These are phyloP conservation scores for Rubia tinctorum DNA, from an alignment of 305 asterid genomes.

Conservation along the genomic window DNA sequence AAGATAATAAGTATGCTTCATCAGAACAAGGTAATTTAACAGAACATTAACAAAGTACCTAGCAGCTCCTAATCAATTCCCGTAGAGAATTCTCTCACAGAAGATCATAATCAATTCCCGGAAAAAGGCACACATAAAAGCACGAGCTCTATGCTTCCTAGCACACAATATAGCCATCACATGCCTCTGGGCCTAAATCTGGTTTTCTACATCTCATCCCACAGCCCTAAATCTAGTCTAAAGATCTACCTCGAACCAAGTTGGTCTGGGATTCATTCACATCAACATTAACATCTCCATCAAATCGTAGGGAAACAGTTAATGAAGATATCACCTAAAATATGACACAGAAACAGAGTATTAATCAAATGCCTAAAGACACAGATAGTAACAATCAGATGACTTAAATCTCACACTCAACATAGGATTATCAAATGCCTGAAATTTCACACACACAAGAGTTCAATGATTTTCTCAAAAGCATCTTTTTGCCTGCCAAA, in stretches of 20 bases:
- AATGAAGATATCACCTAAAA: slow-evolving; percentile 73
- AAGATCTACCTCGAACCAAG: slow-evolving; percentile 44
- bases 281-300: slow-evolving; percentile 84
- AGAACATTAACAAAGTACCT: slow-evolving; percentile 91
- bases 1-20: slow-evolving; percentile 48
- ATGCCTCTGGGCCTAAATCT: too few relatives aligned
- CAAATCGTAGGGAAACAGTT: slow-evolving; percentile 83
- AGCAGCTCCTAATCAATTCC: slow-evolving; percentile 86
- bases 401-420: neutral
- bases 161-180: slow-evolving; percentile 94
- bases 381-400: neutral
- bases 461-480: slow-evolving; percentile 38
- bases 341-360: neutral
- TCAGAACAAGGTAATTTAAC: slow-evolving; percentile 88
- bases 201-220: too few relatives aligned
- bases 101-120: slow-evolving; percentile 82
- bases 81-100: slow-evolving; percentile 86
- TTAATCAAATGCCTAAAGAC: neutral
- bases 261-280: slow-evolving; percentile 93
- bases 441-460: neutral
- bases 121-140: slow-evolving; percentile 85
- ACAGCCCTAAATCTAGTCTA: too few relatives aligned
- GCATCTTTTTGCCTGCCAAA: slow-evolving; percentile 65
- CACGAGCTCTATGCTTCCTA: slow-evolving; percentile 82
- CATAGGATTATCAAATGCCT: neutral